A percentile compares a stretch with the other conserved stretches of the same genome.
Evolutionary conservation across 2,329 filamentous ascomycete species (phyloP).

Genomic region (Acarospora socialis): DNA sequence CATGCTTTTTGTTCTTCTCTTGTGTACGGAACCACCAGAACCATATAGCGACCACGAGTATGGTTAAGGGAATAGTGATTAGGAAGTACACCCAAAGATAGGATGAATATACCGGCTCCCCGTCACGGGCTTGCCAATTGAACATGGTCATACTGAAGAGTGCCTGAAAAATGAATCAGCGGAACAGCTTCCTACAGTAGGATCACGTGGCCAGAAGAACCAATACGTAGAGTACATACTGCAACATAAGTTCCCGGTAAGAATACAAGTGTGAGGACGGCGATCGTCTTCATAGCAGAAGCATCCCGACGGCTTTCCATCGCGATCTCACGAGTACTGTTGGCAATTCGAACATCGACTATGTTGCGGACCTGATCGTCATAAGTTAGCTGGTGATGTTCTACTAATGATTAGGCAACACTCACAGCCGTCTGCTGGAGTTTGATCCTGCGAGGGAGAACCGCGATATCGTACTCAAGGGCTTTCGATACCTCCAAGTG

Average conservation of each 20-base stretch:
- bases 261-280: slow-evolving; percentile 4
- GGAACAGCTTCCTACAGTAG: too few species aligned
- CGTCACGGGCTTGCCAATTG: not conserved
- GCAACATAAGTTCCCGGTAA: slow-evolving; percentile 4
- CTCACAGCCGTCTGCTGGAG: too few species aligned
- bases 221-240: not conserved
- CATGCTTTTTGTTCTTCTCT: too few species aligned
- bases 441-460: too few species aligned
- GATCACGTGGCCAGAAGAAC: too few species aligned
- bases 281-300: slow-evolving; percentile 5
- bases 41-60: slow-evolving; percentile 1
- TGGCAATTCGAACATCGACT: too few species aligned
- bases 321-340: too few species aligned
- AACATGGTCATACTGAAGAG: slow-evolving; percentile 5
- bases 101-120: not conserved
- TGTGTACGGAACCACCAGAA: slow-evolving; percentile 1
- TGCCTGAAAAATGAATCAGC: not conserved
- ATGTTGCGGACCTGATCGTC: too few species aligned
- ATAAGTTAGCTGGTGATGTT: too few species aligned
- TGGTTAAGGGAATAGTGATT: slow-evolving; percentile 2
- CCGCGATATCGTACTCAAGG: too few species aligned
- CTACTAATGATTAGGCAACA: too few species aligned
- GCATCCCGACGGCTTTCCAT: slow-evolving; percentile 1
- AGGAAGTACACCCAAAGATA: slow-evolving; percentile 2
- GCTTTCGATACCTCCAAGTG: too few species aligned